Base-by-base conservation (phyloP, 768 basidiomycete genomes). In the Basidioascus undulatus region DNA sequence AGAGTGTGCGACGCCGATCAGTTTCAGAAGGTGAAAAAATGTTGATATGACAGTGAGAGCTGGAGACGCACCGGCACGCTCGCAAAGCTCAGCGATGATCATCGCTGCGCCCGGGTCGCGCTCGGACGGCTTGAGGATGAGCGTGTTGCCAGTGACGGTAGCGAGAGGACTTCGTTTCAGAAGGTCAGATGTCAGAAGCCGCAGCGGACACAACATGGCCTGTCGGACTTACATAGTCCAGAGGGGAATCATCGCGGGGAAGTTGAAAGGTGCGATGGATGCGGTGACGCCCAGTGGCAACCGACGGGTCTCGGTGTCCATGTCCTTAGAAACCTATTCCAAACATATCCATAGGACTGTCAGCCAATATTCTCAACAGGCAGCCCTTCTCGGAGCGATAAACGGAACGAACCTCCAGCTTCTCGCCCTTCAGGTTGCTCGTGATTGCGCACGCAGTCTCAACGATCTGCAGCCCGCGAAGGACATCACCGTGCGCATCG, bases 41-140 rank as follows among this genome's bases (percentile, higher is more conserved):
- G 32, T 10, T 2, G 25, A 13, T 44, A 25, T 44, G 44, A 58
- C n/a, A 80, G 80, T 25, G n/a, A 83, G 61, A 23, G 77, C 25
- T 26, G 20, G 35, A 25, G 41, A 44, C 40, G 32, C 35, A 46
- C 51, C 81, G 42, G 89, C 84, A 40, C 71, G 72, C 58, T 81
- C 72, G 53, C 81, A 84, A 4, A 94, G 67, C 59, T 98, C 89
- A 25, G 86, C 84, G 45, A 98, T 84, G 41, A 98, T 89, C 77
- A 92, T 86, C 6, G 84, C 76, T 12, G 92, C 89, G 36, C 89
- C 89, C 12, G 89, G 89, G 55, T 92, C 87, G 20, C 89, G 74
- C 56, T 98, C 89, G 2, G 81, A 86, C 16, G 89, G 89, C 53
- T 98, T 98, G 45, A 98, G 64, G 44, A 98, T 68, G 32, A 98